Percentiles rank a stretch among this genome's conserved stretches.
Conservation (phyloP, 164 flowering plant genomes). For the Chloranthus sessilifolius region DNA sequence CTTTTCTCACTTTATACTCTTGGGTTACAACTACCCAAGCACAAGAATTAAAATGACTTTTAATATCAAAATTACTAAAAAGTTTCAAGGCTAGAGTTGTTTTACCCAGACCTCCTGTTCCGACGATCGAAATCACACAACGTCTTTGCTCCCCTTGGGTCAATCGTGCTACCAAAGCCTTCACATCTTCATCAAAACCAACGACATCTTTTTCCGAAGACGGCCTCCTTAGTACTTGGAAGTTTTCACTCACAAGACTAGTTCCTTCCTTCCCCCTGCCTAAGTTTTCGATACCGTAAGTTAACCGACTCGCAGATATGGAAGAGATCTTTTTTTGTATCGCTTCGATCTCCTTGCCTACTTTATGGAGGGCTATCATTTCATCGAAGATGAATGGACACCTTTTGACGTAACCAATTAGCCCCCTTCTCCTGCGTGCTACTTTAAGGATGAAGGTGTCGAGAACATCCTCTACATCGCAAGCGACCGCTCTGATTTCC, state of each 20-base stretch:
- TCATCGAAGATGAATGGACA: conserved; percentile 13
- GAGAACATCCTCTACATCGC: not conserved
- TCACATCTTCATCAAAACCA: conserved; percentile 35
- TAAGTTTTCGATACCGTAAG: not conserved
- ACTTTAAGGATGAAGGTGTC: not conserved
- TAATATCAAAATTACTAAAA: conserved; percentile 3
- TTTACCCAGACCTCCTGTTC: conserved; percentile 19
- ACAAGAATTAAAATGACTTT: conserved; percentile 7
- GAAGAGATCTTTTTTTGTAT: conserved; percentile 25
- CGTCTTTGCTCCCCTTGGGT: conserved; percentile 11
- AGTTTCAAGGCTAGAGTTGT: conserved; percentile 15
- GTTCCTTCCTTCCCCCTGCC: conserved; percentile 15
- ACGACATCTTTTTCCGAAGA: conserved; percentile 33
- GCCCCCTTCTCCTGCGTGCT: not conserved
- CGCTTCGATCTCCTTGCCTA: conserved; percentile 26
- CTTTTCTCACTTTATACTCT: not conserved
- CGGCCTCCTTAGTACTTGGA: conserved; percentile 1
- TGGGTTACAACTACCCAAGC: conserved; percentile 16
- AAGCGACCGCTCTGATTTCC: not conserved
- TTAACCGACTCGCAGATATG: not conserved
- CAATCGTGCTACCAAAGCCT: conserved; percentile 33
- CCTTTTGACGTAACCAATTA: not conserved
- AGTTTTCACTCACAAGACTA: conserved; percentile 28
- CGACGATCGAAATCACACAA: conserved; percentile 5
- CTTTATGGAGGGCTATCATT: conserved; percentile 13